Base-by-base conservation (phyloP, 2,329 filamentous ascomycete species). In the Zalaria obscura region DNA sequence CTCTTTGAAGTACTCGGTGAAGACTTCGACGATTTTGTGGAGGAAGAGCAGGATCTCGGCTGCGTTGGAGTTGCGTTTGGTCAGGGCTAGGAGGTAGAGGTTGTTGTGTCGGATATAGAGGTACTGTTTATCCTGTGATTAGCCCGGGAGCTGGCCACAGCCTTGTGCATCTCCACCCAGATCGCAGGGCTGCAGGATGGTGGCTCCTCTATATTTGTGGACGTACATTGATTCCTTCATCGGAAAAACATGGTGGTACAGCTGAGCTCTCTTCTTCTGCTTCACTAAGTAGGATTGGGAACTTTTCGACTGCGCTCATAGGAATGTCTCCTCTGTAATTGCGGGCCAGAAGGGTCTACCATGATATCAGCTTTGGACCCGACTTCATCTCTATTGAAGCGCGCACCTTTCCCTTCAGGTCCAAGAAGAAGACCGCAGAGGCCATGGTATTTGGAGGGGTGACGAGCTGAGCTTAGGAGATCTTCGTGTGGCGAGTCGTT, bases 61-160 rank as follows among this genome's bases (percentile, higher is more conserved):
- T 51, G 91, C 91, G 71, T 98, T 98, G 54, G 87, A 94, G 68
- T 98, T 98, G 61, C 89, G 84, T 73, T 98, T 98, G 44, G 91
- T 98, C 46, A 98, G 72, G 48, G 91, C 91, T 55, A 98, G 84
- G 51, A 98, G 82, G 67, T 95, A 98, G 53, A 98, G 83, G 67
- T 98, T 98, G 69, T 93, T 96, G 67, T 98, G 91, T 58, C 89
- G 81, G 65, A 98, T 98, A 68, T 98, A 98, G 58, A 98, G 84
- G 65, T 96, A 98, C 84, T 93, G 52, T 28, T 34, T 18, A 18
- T 18, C 18, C 18, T 18, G 18, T 18, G 18, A 18, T 18, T 18
- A 18, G 18, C 18, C 18, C 18, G 18, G 18, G 18, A 18, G 18
- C 18, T 18, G 18, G 18, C 18, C 18, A 18, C 18, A 18, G 18